Evolutionary conservation across 768 basidiomycete genomes (phyloP).

Genomic region (Hypholoma sublateritium): DNA sequence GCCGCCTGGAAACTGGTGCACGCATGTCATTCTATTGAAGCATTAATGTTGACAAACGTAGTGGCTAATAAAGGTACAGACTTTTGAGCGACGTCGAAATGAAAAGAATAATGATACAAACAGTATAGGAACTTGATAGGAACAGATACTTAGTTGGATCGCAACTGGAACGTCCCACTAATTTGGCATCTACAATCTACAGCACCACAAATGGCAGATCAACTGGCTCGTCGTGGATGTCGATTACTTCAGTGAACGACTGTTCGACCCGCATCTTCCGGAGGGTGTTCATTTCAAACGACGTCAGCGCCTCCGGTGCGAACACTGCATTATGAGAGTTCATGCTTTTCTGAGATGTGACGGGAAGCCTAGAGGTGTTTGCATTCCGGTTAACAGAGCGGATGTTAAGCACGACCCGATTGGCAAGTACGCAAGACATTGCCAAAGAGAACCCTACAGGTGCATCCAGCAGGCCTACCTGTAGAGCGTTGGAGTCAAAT

Average conservation of each 20-base stretch:
- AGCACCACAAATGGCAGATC: conserved; percentile 12
- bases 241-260: conserved; percentile 4
- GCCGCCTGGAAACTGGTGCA: background rate
- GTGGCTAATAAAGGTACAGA: background rate
- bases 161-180: background rate
- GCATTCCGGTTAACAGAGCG: conserved; percentile 37
- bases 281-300: conserved; percentile 25
- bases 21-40: no score
- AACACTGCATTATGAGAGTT: conserved; percentile 3
- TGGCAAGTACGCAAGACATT: conserved; percentile 58
- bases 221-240: no score
- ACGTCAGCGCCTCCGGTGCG: conserved; percentile 15
- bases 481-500: background rate
- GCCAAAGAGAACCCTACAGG: conserved; percentile 60
- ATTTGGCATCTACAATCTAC: conserved; percentile 1
- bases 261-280: conserved; percentile 20
- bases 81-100: background rate
- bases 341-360: background rate
- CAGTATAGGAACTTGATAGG: no score
- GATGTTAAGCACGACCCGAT: conserved; percentile 56
- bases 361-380: conserved; percentile 6
- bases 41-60: background rate
- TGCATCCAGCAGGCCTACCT: conserved; percentile 46
- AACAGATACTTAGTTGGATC: background rate
- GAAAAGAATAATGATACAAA: background rate